A percentile compares a stretch with the other conserved stretches of the same genome.
Conservation (phyloP, 2,329 filamentous ascomycete genomes). For the Colletotrichum trifolii region DNA sequence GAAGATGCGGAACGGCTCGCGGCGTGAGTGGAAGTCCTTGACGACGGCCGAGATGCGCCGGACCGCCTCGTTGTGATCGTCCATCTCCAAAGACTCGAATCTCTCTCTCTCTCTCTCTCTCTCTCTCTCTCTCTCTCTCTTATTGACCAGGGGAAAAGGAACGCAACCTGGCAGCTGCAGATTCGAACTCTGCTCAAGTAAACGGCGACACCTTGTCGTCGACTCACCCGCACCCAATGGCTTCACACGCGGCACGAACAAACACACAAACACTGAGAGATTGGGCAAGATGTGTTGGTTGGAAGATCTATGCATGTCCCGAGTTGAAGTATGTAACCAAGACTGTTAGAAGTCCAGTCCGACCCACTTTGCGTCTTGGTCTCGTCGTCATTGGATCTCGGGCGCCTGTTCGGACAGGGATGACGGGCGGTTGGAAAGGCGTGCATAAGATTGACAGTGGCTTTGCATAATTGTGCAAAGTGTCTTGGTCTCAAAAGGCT, state of each 20-base stretch:
- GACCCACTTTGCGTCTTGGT: slow-evolving; percentile 14
- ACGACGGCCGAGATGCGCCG: slow-evolving; percentile 55
- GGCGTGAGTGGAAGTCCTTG: slow-evolving; percentile 53
- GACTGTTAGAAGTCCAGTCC: slow-evolving; percentile 21
- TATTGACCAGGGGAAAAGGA: background rate
- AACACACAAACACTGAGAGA: background rate
- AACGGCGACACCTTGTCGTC: background rate
- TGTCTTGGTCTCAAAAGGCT: background rate
- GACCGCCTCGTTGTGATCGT: slow-evolving; percentile 59
- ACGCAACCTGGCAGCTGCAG: slow-evolving; percentile 10
- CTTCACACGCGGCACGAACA: background rate
- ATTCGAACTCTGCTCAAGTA: slow-evolving; percentile 14
- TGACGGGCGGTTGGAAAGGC: background rate
- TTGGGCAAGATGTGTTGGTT: background rate
- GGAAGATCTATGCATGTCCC: background rate
- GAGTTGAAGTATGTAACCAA: slow-evolving; percentile 21
- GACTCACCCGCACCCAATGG: background rate
- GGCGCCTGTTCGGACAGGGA: background rate
- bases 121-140: too few relatives aligned
- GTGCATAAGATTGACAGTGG: slow-evolving; percentile 18
- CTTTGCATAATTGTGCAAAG: slow-evolving; percentile 24
- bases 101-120: too few relatives aligned
- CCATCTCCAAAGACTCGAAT: slow-evolving; percentile 43
- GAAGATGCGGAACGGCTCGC: slow-evolving; percentile 75
- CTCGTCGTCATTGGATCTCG: slow-evolving; percentile 11